Percentiles rank a stretch among this genome's conserved stretches.
Evolutionary conservation across 1,139 yeast species (phyloP).

Genomic region (Pichia sp.): DNA sequence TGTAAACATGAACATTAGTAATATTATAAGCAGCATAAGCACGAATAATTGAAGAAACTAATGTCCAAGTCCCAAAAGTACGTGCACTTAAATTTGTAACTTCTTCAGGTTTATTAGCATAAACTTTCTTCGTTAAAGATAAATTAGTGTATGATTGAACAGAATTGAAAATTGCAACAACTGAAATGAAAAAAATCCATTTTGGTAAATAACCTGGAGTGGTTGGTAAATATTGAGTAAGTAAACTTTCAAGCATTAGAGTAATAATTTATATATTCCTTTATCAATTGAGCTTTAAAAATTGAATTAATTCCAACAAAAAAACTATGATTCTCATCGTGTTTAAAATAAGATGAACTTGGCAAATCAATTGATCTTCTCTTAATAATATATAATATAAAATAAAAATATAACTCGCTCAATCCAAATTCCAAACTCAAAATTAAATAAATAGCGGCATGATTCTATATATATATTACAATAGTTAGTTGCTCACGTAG

Average conservation of each 20-base stretch:
- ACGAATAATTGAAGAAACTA: slow-evolving; percentile 77
- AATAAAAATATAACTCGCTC: too few species aligned
- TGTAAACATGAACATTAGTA: slow-evolving; percentile 61
- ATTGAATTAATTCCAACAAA: background rate
- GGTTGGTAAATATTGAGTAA: slow-evolving; percentile 32
- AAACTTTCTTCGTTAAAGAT: slow-evolving; percentile 70
- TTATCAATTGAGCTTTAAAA: background rate
- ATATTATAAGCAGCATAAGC: slow-evolving; percentile 80
- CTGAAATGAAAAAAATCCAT: slow-evolving; percentile 72
- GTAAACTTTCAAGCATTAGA: slow-evolving; percentile 10
- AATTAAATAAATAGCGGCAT: too few species aligned
- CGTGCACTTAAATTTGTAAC: slow-evolving; percentile 80
- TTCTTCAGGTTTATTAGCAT: slow-evolving; percentile 56
- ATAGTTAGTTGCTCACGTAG: too few species aligned
- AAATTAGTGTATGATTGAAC: slow-evolving; percentile 75
- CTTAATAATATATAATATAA: too few species aligned
- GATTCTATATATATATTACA: too few species aligned
- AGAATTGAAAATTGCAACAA: slow-evolving; percentile 86
- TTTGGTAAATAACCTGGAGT: slow-evolving; percentile 53
- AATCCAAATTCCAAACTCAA: too few species aligned
- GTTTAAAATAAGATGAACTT: too few species aligned
- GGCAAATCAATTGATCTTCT: too few species aligned
- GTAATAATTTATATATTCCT: too few species aligned
- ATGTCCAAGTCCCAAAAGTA: slow-evolving; percentile 97
- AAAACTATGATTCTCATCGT: too few species aligned